phyloP scores from a whole-genome alignment of 2,329 filamentous ascomycete species.

The Nothophaeocryptopus gaeumannii region DNA sequence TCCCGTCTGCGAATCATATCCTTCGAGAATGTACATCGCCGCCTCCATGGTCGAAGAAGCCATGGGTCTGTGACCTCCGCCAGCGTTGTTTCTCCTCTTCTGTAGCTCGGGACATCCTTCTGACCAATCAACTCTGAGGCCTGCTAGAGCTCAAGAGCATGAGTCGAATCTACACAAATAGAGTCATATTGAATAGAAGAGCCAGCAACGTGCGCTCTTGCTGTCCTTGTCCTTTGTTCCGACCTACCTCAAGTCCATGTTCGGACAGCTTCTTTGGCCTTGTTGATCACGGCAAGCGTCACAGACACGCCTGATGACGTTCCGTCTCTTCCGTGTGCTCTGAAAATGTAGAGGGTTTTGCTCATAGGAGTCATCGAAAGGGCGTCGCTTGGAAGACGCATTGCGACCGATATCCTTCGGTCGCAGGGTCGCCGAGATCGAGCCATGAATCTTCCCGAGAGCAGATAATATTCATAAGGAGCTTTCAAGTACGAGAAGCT shows the following conservation, averaged over 20 bases:
- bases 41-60: slow-evolving; percentile 11
- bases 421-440: neutral
- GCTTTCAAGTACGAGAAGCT: too few relatives aligned
- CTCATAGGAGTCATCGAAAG: too few relatives aligned
- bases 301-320: too few relatives aligned
- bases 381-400: too few relatives aligned
- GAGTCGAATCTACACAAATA: neutral
- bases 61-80: slow-evolving; percentile 4
- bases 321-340: too few relatives aligned
- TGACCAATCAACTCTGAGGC: neutral
- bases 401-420: neutral
- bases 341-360: too few relatives aligned
- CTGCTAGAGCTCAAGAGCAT: neutral
- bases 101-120: neutral
- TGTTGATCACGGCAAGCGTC: too few relatives aligned
- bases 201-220: neutral
- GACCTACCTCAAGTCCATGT: slow-evolving; percentile 4
- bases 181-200: neutral
- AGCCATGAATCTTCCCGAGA: too few relatives aligned
- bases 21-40: neutral
- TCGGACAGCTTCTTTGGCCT: neutral
- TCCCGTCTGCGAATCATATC: slow-evolving; percentile 2
- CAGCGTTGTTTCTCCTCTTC: slow-evolving; percentile 1
- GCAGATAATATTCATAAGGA: too few relatives aligned
- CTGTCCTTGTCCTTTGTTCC: slow-evolving; percentile 3